Evolutionary conservation across 768 basidiomycete species (phyloP), one percentile per base, ranked within the genome.

Genomic region (Kwoniella bestiolae): DNA sequence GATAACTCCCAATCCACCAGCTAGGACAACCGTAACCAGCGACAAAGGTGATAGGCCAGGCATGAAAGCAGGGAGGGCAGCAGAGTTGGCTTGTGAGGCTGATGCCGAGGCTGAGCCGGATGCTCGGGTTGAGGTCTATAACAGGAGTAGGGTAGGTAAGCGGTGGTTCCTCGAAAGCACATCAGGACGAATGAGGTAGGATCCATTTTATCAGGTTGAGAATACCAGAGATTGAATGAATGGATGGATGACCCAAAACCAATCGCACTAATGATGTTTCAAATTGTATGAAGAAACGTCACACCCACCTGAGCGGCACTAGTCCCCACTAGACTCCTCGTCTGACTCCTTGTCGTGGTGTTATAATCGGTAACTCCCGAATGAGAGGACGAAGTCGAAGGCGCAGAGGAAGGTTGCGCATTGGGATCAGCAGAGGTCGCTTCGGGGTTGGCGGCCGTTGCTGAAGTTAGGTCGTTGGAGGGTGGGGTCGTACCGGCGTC

Each of bases 231-330:
- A n/a, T n/a, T n/a, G 51, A 28, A 29, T 26, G 23, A 29, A 38
- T n/a, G 34, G 25, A 34, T 26, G 52, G 21, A 26, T 23, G n/a
- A 25, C 7, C 6, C 47, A 49, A 7, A 8, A 52, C 8, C 50
- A 25, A 52, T 26, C 25, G n/a, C n/a, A n/a, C n/a, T n/a, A n/a
- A n/a, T n/a, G n/a, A n/a, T n/a, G n/a, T n/a, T n/a, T n/a, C n/a
- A n/a, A 11, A 52, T 3, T 21, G 14, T 29, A 52, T 21, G 50
- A 12, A 26, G 21, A 21, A 52, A 25, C 23, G 16, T n/a, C n/a
- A n/a, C n/a, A 63, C 62, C 49, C 25, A 63, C 62, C 46, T 63
- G 62, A 45, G 62, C 62, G 31, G 53, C 44, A 29, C 53, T 49
- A 8, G 62, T 63, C 5, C 53, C 45, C 4, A 26, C 32, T 3